Evolutionary conservation across 805 yeast species (phyloP).

Genomic region (Yamadazyma sp.): DNA sequence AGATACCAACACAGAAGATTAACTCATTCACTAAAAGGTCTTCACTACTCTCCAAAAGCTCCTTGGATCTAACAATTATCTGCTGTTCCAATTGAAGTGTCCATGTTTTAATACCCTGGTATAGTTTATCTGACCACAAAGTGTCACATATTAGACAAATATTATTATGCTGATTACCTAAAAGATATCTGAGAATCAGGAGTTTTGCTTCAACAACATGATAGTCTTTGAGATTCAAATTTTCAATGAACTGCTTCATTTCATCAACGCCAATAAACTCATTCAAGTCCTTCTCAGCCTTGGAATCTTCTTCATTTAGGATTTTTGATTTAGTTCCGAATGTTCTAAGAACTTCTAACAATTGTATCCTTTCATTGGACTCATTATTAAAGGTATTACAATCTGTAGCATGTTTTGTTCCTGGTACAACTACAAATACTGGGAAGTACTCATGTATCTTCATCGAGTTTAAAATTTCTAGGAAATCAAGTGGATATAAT

Average conservation of each 20-base stretch:
- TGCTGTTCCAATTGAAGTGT: conserved; percentile 26
- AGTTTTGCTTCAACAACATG: conserved; percentile 20
- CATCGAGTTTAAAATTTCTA: conserved; percentile 5
- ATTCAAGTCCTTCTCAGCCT: neutral
- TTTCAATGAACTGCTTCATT: conserved; percentile 1
- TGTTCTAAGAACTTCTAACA: conserved; percentile 33
- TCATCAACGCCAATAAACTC: neutral
- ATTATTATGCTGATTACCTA: conserved; percentile 15
- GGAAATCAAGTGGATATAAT: conserved; percentile 5
- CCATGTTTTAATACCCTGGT: conserved; percentile 34
- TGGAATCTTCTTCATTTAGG: neutral
- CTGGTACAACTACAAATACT: neutral
- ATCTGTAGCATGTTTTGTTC: neutral
- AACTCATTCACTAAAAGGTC: conserved; percentile 8
- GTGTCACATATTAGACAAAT: conserved; percentile 33
- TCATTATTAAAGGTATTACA: conserved; percentile 1
- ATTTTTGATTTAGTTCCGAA: conserved; percentile 7
- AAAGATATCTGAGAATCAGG: conserved; percentile 21
- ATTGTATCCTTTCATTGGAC: conserved; percentile 24
- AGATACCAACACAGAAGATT: conserved; percentile 34
- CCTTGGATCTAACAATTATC: conserved; percentile 6
- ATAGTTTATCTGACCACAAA: conserved; percentile 37
- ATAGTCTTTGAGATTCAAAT: conserved; percentile 1
- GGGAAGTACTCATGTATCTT: conserved; percentile 5
- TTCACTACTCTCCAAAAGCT: neutral